Conservation (phyloP, 257 asterid species). For the Nicotiana benthamiana region DNA sequence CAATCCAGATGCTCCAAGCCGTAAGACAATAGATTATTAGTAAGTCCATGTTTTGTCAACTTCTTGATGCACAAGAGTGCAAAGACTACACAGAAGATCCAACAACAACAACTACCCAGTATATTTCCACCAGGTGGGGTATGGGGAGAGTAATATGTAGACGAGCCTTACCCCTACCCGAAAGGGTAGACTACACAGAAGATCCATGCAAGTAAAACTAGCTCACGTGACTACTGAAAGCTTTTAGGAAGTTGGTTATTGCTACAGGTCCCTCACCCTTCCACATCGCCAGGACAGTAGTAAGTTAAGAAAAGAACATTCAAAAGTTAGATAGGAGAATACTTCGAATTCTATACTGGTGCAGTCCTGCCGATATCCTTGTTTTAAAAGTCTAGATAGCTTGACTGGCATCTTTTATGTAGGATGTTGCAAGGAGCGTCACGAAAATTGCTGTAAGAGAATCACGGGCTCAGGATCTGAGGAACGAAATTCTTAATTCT, state of each 20-base stretch:
- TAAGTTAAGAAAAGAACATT: neutral
- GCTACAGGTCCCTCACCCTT: neutral
- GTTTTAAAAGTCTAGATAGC: neutral
- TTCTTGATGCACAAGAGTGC: neutral
- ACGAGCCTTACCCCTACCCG: no score
- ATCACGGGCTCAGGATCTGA: constrained; percentile 82
- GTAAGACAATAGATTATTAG: neutral
- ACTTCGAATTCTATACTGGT: neutral
- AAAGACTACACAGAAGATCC: neutral
- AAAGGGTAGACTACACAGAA: neutral
- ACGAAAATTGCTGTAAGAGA: constrained; percentile 76
- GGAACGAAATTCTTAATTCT: constrained; percentile 91
- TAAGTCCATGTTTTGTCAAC: neutral
- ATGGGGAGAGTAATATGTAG: no score
- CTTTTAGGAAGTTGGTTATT: neutral
- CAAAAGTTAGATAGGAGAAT: neutral
- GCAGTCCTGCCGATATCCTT: neutral
- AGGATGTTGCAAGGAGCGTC: constrained; percentile 92
- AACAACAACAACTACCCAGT: no score
- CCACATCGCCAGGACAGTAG: neutral
- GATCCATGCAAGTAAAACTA: neutral
- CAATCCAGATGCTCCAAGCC: neutral
- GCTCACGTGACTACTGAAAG: neutral
- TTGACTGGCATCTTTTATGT: constrained; percentile 15
- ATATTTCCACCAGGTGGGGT: no score